Evolutionary conservation across 2,329 filamentous ascomycete genomes (phyloP).

Genomic region (Arachnomyces sp.): DNA sequence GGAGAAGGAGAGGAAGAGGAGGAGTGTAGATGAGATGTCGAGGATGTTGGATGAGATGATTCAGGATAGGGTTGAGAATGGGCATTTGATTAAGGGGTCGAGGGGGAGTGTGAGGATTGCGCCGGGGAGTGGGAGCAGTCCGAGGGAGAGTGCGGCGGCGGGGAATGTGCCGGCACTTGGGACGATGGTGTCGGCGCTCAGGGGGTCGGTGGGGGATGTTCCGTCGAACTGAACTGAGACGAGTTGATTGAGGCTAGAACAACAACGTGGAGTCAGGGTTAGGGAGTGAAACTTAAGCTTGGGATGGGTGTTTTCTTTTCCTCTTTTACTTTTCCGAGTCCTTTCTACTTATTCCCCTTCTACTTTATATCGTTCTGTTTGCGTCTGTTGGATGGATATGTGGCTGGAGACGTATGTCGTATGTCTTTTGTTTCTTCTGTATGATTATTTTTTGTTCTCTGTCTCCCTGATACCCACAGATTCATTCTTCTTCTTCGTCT

Average conservation of each 20-base stretch:
- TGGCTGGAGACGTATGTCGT: constrained; percentile 10
- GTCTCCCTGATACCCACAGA: constrained; percentile 34
- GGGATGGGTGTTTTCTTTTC: constrained; percentile 3
- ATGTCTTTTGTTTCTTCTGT: constrained; percentile 9
- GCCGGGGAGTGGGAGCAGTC: constrained; percentile 33
- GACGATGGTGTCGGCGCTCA: constrained; percentile 17
- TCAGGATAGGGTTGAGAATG: constrained; percentile 71
- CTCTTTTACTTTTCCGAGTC: constrained; percentile 20
- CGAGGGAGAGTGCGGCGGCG: constrained; percentile 23
- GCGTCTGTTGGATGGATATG: not conserved
- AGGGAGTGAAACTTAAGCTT: not conserved
- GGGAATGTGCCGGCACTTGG: constrained; percentile 20
- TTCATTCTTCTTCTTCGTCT: constrained; percentile 24
- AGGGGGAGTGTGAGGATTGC: constrained; percentile 59
- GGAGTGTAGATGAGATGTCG: constrained; percentile 85
- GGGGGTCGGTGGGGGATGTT: constrained; percentile 13
- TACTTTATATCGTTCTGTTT: constrained; percentile 11
- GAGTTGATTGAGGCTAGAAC: constrained; percentile 11
- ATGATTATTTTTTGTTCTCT: constrained; percentile 15
- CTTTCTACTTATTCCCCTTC: constrained; percentile 9
- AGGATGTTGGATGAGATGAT: constrained; percentile 95
- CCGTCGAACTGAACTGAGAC: constrained; percentile 7
- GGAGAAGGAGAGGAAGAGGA: constrained; percentile 45
- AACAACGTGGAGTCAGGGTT: not conserved
- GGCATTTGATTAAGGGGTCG: constrained; percentile 58